phyloP scores from a whole-genome alignment of 2,329 filamentous ascomycete species.

The Pseudocercospora pini-densiflorae region DNA sequence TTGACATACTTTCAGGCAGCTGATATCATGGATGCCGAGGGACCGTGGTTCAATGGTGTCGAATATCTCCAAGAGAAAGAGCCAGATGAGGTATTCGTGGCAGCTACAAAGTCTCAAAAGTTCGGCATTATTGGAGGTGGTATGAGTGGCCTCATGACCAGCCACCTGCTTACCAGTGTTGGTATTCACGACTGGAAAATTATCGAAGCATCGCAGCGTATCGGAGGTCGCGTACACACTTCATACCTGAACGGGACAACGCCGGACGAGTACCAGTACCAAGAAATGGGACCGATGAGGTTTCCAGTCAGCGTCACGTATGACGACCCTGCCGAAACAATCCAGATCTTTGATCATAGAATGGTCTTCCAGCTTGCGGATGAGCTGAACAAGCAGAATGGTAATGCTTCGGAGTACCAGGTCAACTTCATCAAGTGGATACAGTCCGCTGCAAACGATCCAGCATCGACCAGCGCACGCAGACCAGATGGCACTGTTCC shows the following conservation, averaged over 20 bases:
- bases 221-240: slow-evolving; percentile 68
- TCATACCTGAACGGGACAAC: slow-evolving; percentile 63
- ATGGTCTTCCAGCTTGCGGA: slow-evolving; percentile 68
- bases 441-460: slow-evolving; percentile 60
- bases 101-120: slow-evolving; percentile 59
- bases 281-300: slow-evolving; percentile 70
- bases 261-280: slow-evolving; percentile 68
- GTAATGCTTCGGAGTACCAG: slow-evolving; percentile 50
- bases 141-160: slow-evolving; percentile 68
- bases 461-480: slow-evolving; percentile 55
- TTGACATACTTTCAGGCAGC: slow-evolving; percentile 33
- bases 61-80: slow-evolving; percentile 61
- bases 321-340: slow-evolving; percentile 58
- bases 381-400: slow-evolving; percentile 64
- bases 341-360: slow-evolving; percentile 65
- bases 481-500: slow-evolving; percentile 59
- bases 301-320: slow-evolving; percentile 60
- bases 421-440: slow-evolving; percentile 69
- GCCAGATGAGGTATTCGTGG: slow-evolving; percentile 53
- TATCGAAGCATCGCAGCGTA: slow-evolving; percentile 62
- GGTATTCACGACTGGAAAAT: slow-evolving; percentile 66
- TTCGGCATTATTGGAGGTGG: slow-evolving; percentile 69
- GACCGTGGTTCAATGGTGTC: slow-evolving; percentile 71
- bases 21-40: slow-evolving; percentile 59
- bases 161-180: slow-evolving; percentile 53